A percentile compares a stretch with the other conserved stretches of the same genome.
These are phyloP conservation scores for Arctium lappa DNA, from an alignment of 129 eudicot genomes.

Conservation along the genomic window DNA sequence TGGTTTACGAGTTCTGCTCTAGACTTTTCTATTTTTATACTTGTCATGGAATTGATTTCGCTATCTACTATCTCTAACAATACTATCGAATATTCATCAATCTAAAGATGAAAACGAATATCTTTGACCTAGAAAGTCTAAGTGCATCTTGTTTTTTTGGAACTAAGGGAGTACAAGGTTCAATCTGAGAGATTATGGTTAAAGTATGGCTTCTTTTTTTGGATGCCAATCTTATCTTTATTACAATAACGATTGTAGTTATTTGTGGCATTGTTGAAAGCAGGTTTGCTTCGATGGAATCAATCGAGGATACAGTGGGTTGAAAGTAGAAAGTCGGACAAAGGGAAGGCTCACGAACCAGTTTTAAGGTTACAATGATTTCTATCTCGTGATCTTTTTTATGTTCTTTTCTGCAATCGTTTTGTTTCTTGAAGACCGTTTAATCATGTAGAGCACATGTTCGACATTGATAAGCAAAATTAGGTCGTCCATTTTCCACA, in stretches of 20 bases:
- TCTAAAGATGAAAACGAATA: not conserved
- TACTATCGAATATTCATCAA: not conserved
- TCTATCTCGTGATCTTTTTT: not conserved
- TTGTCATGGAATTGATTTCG: not conserved
- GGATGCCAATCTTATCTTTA: not conserved
- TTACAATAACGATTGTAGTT: not conserved
- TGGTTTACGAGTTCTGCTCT: not conserved
- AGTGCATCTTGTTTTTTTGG: not conserved
- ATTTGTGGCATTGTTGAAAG: slow-evolving; percentile 7
- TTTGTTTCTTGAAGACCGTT: too few species aligned
- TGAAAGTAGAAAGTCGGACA: slow-evolving; percentile 36
- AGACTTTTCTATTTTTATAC: not conserved
- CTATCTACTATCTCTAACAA: not conserved
- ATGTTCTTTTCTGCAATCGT: not conserved
- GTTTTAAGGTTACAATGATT: slow-evolving; percentile 37
- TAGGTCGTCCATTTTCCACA: too few species aligned
- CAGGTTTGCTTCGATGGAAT: slow-evolving; percentile 66
- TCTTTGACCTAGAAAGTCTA: slow-evolving; percentile 12
- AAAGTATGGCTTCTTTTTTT: not conserved
- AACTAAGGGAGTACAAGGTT: not conserved
- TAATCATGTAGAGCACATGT: not conserved
- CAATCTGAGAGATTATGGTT: not conserved
- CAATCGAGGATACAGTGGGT: slow-evolving; percentile 62
- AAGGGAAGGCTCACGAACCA: slow-evolving; percentile 39
- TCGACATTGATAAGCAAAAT: too few species aligned